Base-by-base conservation (phyloP, 768 basidiomycete species). In the Solioccasus polychromus region DNA sequence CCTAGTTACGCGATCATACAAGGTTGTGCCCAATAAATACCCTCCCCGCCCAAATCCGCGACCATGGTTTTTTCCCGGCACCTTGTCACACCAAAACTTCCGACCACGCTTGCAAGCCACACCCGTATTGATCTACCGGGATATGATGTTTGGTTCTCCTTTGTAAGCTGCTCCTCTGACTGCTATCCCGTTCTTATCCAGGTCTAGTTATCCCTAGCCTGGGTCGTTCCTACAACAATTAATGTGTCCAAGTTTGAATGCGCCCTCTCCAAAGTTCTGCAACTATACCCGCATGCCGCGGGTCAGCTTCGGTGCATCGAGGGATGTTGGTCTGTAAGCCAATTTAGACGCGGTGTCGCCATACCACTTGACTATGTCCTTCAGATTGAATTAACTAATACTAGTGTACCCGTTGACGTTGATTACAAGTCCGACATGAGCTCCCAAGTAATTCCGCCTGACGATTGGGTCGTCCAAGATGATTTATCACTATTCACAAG, bases 401-500 rank as follows among this genome's bases (percentile, higher is more conserved):
- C 50, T 8, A 28, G 17, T n/a, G 17, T 56, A 17, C 45, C 50
- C 3, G 19, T 57, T 30, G 47, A 57, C 2, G 28, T 49, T 17
- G 46, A 42, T 4, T 44, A 53, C 23, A 44, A 26, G 36, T 23
- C 30, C 32, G 26, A 49, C 24, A 28, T 28, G 2, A 34, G 17
- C 14, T 36, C 46, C 5, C 18, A 36, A 7, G 38, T 47, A 6
- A 5, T 48, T 9, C 24, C 57, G 34, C 5, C 35, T 19, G 47
- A 40, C 25, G 44, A 57, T 31, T 53, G 55, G 55, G 44, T 57
- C 19, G n/a, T 52, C 14, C 55, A 57, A 38, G 42, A 49, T 9
- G 28, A 53, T 31, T 1, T 57, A 19, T 40, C 41, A 5, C 25
- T 44, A 7, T 39, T 57, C 4, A 29, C 53, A 5, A 48, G 31